A percentile compares a stretch with the other conserved stretches of the same genome.
phyloP scores from a whole-genome alignment of 371 early-diverging fungal genomes.

The Parasitella parasitica region DNA sequence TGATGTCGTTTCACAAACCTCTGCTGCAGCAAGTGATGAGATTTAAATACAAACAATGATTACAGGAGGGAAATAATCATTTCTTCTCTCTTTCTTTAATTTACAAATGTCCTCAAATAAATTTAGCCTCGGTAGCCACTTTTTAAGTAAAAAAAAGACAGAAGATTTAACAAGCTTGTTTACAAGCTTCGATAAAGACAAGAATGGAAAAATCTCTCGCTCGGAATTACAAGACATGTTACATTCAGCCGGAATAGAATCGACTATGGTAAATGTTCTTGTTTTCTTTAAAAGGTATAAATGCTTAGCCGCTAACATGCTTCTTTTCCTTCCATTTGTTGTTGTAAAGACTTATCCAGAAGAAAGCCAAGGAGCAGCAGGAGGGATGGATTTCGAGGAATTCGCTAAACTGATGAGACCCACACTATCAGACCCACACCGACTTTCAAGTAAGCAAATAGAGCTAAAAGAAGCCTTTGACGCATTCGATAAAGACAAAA shows the following conservation, averaged over 20 bases:
- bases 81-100: constrained; percentile 11
- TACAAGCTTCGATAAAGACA: constrained; percentile 38
- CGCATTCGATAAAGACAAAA: constrained; percentile 46
- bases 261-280: constrained; percentile 26
- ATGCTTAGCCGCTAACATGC: background rate
- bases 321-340: background rate
- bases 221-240: constrained; percentile 35
- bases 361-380: constrained; percentile 1
- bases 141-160: constrained; percentile 35
- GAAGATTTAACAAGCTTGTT: constrained; percentile 39
- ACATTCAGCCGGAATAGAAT: constrained; percentile 27
- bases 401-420: constrained; percentile 47
- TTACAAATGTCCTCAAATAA: constrained; percentile 26
- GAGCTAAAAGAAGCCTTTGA: constrained; percentile 47
- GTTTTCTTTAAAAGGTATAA: background rate
- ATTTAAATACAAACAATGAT: background rate
- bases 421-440: constrained; percentile 34
- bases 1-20: background rate
- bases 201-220: constrained; percentile 35
- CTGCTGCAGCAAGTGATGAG: background rate
- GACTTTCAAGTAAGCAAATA: constrained; percentile 31
- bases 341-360: constrained; percentile 9
- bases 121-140: constrained; percentile 37
- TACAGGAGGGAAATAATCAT: background rate
- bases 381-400: constrained; percentile 37